phyloP scores from a whole-genome alignment of 495 filamentous ascomycete genomes.

The Neurospora sp. region DNA sequence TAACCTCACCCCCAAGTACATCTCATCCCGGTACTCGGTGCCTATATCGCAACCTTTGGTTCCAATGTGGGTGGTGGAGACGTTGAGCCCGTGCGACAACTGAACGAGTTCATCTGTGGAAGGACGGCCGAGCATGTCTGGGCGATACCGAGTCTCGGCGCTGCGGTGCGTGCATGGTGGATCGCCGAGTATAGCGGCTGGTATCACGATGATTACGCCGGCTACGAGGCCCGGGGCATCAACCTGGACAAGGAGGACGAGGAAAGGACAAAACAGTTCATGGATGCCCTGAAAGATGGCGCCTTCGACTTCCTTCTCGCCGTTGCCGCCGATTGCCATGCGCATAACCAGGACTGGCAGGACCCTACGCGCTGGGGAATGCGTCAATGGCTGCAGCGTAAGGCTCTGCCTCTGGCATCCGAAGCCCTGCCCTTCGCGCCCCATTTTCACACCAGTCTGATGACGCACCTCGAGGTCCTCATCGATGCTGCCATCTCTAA shows the following conservation, averaged over 20 bases:
- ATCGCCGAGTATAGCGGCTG: slow-evolving; percentile 84
- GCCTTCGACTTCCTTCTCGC: slow-evolving; percentile 87
- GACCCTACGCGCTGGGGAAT: slow-evolving; percentile 68
- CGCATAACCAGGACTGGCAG: slow-evolving; percentile 52
- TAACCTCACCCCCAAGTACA: slow-evolving; percentile 45
- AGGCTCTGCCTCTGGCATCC: slow-evolving; percentile 53
- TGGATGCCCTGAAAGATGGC: slow-evolving; percentile 73
- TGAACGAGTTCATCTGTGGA: slow-evolving; percentile 57
- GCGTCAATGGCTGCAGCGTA: slow-evolving; percentile 65
- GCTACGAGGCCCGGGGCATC: slow-evolving; percentile 44
- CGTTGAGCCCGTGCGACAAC: slow-evolving; percentile 52
- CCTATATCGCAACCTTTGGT: slow-evolving; percentile 64
- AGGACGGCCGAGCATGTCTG: slow-evolving; percentile 55
- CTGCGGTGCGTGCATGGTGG: slow-evolving; percentile 71
- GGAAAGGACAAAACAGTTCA: slow-evolving; percentile 58
- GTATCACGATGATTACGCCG: slow-evolving; percentile 60
- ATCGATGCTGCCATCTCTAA: slow-evolving; percentile 88
- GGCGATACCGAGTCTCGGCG: slow-evolving; percentile 62
- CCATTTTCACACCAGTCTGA: slow-evolving; percentile 57
- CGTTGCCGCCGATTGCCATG: slow-evolving; percentile 63
- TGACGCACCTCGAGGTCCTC: slow-evolving; percentile 74
- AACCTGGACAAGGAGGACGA: slow-evolving; percentile 53
- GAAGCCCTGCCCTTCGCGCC: slow-evolving; percentile 52
- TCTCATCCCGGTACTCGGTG: slow-evolving; percentile 64
- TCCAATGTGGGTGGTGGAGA: slow-evolving; percentile 52